phyloP scores from a whole-genome alignment of 108 stramenopile genomes.

The Tribonema minus region DNA sequence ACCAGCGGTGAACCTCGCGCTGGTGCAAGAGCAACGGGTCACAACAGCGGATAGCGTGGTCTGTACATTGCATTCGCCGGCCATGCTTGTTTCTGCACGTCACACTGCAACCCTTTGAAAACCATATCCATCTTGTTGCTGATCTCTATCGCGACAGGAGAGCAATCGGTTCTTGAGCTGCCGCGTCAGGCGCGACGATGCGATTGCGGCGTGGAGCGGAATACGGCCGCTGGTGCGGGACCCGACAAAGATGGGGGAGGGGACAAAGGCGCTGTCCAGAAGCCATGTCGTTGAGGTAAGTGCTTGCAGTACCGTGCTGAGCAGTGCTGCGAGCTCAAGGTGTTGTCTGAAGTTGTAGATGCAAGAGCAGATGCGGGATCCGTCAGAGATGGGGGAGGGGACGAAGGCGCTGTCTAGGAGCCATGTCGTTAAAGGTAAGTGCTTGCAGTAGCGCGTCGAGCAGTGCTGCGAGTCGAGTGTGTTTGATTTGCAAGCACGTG shows the following conservation, averaged over 20 bases:
- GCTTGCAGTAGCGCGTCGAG: not conserved
- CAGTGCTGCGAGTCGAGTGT: too few relatives aligned
- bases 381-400: slow-evolving; percentile 35
- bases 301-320: not conserved
- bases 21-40: too few relatives aligned
- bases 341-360: too few relatives aligned
- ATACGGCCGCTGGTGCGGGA: slow-evolving; percentile 61
- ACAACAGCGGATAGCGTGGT: too few relatives aligned
- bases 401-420: slow-evolving; percentile 11
- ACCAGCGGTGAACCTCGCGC: too few relatives aligned
- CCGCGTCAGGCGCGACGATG: slow-evolving; percentile 46
- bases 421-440: not conserved
- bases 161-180: slow-evolving; percentile 61
- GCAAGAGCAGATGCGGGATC: slow-evolving; percentile 56
- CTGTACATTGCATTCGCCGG: too few relatives aligned
- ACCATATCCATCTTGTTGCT: too few relatives aligned
- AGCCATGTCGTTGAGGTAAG: not conserved
- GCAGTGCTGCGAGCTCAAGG: too few relatives aligned
- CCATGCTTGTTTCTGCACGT: too few relatives aligned
- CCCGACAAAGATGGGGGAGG: slow-evolving; percentile 41
- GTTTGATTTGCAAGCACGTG: too few relatives aligned
- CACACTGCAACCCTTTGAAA: too few relatives aligned
- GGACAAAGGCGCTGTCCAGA: slow-evolving; percentile 17
- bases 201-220: slow-evolving; percentile 65
- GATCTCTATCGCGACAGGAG: too few relatives aligned